Conservation (phyloP, 306 rosid genomes). For the Bauhinia variegata region DNA sequence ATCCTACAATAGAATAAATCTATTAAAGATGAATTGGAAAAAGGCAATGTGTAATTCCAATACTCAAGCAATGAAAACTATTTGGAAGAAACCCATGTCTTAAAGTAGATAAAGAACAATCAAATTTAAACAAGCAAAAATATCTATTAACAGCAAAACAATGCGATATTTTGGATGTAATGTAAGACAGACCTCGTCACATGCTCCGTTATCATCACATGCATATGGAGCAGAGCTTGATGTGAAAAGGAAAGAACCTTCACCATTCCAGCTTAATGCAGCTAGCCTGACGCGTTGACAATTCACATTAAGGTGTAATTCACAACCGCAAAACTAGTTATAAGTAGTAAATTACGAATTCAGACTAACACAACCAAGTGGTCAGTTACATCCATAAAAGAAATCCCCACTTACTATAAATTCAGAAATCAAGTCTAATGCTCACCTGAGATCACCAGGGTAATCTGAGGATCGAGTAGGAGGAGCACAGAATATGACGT, state of each 20-base stretch:
- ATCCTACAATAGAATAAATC: conserved; percentile 15
- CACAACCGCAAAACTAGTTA: neutral
- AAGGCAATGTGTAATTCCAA: neutral
- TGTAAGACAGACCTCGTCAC: conserved; percentile 73
- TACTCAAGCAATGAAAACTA: conserved; percentile 2
- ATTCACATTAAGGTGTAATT: conserved; percentile 25
- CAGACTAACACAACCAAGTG: too few species aligned
- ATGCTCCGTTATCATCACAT: conserved; percentile 77
- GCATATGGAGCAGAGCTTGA: conserved; percentile 96
- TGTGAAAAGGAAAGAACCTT: conserved; percentile 85
- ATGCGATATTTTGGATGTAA: conserved; percentile 18
- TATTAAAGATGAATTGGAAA: conserved; percentile 7
- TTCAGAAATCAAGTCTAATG: conserved; percentile 8
- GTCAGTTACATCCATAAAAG: too few species aligned
- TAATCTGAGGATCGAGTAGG: conserved; percentile 73
- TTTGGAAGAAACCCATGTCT: neutral
- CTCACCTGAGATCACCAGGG: conserved; percentile 80
- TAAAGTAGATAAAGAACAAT: conserved; percentile 2
- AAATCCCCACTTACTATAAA: neutral
- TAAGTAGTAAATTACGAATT: too few species aligned
- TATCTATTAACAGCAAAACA: conserved; percentile 7
- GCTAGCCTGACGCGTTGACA: conserved; percentile 59
- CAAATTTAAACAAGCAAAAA: neutral
- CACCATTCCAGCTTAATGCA: conserved; percentile 75
- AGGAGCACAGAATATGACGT: conserved; percentile 88